Conservation (phyloP, 257 asterid species). For the Solanum infundibuliforme region DNA sequence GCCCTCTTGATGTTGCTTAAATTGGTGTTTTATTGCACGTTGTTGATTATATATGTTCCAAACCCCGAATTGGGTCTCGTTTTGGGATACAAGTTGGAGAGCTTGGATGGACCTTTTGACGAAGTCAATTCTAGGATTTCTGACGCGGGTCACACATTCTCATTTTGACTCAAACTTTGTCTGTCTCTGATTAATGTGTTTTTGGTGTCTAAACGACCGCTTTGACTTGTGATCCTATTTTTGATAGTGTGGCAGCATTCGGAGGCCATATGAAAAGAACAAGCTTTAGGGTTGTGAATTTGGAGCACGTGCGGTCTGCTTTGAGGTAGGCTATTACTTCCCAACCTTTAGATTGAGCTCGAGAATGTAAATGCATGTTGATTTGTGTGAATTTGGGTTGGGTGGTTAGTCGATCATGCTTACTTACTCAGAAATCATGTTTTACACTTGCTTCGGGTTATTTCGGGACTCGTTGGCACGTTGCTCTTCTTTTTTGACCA, state of each 20-base stretch:
- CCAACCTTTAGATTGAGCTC: neutral
- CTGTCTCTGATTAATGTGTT: neutral
- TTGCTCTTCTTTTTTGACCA: neutral
- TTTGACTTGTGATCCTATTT: neutral
- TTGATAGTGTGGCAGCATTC: neutral
- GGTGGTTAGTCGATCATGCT: neutral
- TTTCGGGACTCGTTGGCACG: neutral
- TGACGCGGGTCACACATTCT: neutral
- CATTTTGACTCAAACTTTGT: neutral
- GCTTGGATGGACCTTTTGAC: neutral
- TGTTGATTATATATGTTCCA: neutral
- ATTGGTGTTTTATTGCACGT: neutral
- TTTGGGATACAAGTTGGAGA: neutral
- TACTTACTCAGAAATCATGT: neutral
- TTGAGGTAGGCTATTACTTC: neutral
- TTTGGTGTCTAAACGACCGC: neutral
- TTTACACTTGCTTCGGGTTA: neutral
- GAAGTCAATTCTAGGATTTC: neutral
- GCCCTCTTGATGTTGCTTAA: neutral
- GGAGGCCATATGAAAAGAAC: neutral
- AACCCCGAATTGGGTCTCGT: neutral
- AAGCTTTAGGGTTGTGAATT: neutral
- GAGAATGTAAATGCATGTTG: neutral
- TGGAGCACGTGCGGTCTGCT: neutral
- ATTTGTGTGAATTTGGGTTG: neutral